Evolutionary conservation across 129 eudicot genomes (phyloP), one percentile per base, ranked within the genome.

Genomic region (Sambucus nigra): DNA sequence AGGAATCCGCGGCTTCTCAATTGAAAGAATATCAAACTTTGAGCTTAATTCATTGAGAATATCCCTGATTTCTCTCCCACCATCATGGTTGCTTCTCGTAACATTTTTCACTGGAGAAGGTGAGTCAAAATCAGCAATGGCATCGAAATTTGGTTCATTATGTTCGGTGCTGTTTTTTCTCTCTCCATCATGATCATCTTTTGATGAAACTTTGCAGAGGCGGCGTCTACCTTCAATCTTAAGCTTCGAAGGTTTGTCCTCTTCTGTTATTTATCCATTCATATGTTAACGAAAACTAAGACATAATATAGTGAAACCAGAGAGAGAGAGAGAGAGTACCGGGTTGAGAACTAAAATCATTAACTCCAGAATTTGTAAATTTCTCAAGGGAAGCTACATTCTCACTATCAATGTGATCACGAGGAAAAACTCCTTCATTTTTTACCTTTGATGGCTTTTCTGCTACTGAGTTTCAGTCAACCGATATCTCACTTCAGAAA

Each of bases 121-220:
- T 2, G 84, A 79, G 53, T 76, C 84, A 65, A 82, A 82, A 50
- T 82, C 95, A 25, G 77, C 49, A 33, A 91, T 28, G 0, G 46
- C 78, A 53, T 68, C 31, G 47, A 66, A 60, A 5, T 31, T 54
- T 26, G 67, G 58, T 5, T 50, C 64, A 54, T 68, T 69, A 10
- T 70, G 51, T 7, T n/a, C 50, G 13, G 32, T 47, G 0, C 50
- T 56, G 20, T 41, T 48, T 28, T 18, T 47, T 4, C 46, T 74
- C 21, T 60, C 56, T 16, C 47, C 64, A 23, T 57, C 75, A 49
- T 48, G 62, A 75, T n/a, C n/a, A n/a, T n/a, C n/a, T n/a, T n/a
- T n/a, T n/a, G n/a, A n/a, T n/a, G n/a, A n/a, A 22, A 76, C 73
- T 80, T 79, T 85, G 74, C 95, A 91, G 26, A 91, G 99, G 48